phyloP scores from a whole-genome alignment of 73 alveolate species.

The Paramecium sonneborni region DNA sequence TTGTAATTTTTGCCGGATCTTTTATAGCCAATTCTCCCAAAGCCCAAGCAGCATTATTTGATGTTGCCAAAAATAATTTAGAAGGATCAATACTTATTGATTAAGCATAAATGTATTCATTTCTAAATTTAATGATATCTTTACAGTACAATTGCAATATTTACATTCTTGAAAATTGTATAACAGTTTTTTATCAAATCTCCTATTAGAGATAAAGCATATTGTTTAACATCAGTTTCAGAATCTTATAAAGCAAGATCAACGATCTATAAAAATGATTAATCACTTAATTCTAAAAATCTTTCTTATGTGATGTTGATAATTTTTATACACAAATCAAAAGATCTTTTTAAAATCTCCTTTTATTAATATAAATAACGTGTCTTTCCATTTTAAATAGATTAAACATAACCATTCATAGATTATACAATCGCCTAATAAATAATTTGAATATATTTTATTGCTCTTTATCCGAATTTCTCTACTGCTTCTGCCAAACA shows the following conservation, averaged over 20 bases:
- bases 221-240: slow-evolving; percentile 25
- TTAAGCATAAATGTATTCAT: background rate
- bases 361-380: background rate
- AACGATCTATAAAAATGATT: background rate
- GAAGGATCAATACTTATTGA: slow-evolving; percentile 3
- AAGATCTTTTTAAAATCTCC: background rate
- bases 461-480: background rate
- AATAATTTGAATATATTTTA: background rate
- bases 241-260: slow-evolving; percentile 9
- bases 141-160: background rate
- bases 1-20: background rate
- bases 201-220: slow-evolving; percentile 37
- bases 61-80: background rate
- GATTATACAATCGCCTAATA: slow-evolving; percentile 9
- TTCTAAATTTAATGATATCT: background rate
- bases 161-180: background rate
- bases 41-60: slow-evolving; percentile 61
- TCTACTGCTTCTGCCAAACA: slow-evolving; percentile 37
- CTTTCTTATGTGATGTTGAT: background rate
- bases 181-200: slow-evolving; percentile 10
- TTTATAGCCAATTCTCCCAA: slow-evolving; percentile 20
- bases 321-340: slow-evolving; percentile 10
- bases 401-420: slow-evolving; percentile 29
- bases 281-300: background rate
- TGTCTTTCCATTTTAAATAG: background rate